phyloP scores from a whole-genome alignment of 345 rosid genomes.

The Brassica cretica region DNA sequence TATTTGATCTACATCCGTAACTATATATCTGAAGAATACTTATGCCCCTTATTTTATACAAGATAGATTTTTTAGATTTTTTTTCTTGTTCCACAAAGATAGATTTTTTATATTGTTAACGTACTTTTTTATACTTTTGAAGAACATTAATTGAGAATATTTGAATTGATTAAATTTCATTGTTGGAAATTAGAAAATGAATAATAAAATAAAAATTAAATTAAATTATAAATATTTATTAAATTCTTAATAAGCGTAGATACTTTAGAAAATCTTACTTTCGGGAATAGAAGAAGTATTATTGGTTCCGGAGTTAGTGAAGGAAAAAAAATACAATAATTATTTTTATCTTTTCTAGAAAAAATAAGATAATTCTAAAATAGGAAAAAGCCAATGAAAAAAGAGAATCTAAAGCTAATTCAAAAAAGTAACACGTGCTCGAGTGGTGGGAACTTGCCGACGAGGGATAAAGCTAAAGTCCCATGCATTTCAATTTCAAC shows the following conservation, averaged over 20 bases:
- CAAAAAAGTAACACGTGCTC: conserved; percentile 12
- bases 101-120: no score
- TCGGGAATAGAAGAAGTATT: not conserved
- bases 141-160: no score
- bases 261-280: no score
- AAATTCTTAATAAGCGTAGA: no score
- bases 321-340: not conserved
- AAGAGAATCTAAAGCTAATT: conserved; percentile 22
- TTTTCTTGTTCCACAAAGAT: no score
- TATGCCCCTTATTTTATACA: not conserved
- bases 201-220: no score
- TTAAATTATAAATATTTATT: no score
- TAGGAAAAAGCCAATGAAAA: not conserved
- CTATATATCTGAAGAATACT: not conserved
- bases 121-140: no score
- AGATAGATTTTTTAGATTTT: no score
- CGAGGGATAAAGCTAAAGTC: conserved; percentile 14
- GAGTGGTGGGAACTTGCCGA: conserved; percentile 24
- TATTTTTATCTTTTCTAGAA: not conserved
- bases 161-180: no score
- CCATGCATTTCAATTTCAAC: conserved; percentile 21
- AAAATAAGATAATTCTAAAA: not conserved
- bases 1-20: not conserved
- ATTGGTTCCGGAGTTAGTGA: not conserved
- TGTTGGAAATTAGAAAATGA: no score